These are phyloP conservation scores for Betula pendula DNA, from an alignment of 306 rosid species.

Conservation along the genomic window DNA sequence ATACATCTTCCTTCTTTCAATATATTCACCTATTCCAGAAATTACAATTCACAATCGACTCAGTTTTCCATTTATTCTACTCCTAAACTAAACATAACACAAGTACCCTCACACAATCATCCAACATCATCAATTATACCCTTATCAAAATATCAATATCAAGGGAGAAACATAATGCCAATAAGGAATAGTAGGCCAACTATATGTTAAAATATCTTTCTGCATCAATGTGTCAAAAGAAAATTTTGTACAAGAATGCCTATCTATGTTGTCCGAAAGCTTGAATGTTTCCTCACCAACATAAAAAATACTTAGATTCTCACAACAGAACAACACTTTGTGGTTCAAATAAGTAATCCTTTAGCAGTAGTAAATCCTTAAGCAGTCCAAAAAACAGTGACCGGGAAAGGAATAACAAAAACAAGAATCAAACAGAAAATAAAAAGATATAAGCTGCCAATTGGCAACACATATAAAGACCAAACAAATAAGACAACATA, in stretches of 20 bases:
- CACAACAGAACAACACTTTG: not conserved
- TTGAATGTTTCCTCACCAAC: not conserved
- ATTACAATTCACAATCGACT: not conserved
- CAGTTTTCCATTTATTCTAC: not conserved
- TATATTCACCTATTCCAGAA: not conserved
- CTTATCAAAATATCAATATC: not conserved
- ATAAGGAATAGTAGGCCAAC: not conserved
- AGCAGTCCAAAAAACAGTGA: not conserved
- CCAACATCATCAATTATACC: not conserved
- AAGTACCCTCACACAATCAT: not conserved
- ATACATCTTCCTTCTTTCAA: not conserved
- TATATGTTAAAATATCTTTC: not conserved
- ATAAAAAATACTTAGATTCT: not conserved
- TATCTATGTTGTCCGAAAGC: not conserved
- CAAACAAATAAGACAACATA: not conserved
- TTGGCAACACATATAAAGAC: not conserved
- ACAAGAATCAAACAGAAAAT: not conserved
- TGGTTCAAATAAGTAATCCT: slow-evolving; percentile 1
- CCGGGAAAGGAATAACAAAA: not conserved
- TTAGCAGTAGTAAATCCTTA: not conserved
- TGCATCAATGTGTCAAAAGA: not conserved
- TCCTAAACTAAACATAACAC: not conserved
- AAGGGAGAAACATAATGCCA: not conserved
- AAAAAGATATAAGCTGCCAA: not conserved
- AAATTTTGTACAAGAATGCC: not conserved